Evolutionary conservation across 2,329 filamentous ascomycete genomes (phyloP).

Genomic region (Diaporthe sp.): DNA sequence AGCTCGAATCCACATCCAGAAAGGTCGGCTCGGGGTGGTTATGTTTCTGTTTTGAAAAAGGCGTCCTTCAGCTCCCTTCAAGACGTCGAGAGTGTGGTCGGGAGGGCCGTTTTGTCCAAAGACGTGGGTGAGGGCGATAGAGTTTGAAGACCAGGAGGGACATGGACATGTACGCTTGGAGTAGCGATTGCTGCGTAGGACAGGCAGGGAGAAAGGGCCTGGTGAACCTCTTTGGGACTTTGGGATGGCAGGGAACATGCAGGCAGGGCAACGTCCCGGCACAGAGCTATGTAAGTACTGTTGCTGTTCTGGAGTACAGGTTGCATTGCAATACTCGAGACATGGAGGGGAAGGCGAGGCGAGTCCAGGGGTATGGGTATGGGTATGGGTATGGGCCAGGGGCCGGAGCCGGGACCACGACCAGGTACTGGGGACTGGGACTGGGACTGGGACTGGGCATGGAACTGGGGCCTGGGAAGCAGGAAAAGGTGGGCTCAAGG

Average conservation of each 20-base stretch:
- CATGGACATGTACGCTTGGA: constrained; percentile 30
- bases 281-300: constrained; percentile 37
- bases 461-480: constrained; percentile 27
- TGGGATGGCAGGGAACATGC: constrained; percentile 30
- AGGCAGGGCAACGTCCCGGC: constrained; percentile 27
- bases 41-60: constrained; percentile 16
- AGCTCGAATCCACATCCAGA: constrained; percentile 13
- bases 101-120: constrained; percentile 33
- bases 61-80: neutral
- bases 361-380: constrained; percentile 32
- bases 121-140: constrained; percentile 21
- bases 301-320: constrained; percentile 27
- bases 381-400: constrained; percentile 32
- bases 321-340: constrained; percentile 36
- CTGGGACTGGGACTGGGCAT: constrained; percentile 12
- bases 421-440: constrained; percentile 28
- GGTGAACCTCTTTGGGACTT: constrained; percentile 20
- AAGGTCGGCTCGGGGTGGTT: constrained; percentile 5
- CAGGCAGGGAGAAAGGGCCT: constrained; percentile 22
- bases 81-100: constrained; percentile 20
- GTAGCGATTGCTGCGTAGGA: constrained; percentile 29
- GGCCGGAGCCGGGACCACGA: constrained; percentile 34
- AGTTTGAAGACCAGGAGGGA: constrained; percentile 34
- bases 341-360: constrained; percentile 37
- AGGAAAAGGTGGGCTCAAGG: constrained; percentile 27